Conservation (phyloP, 2,329 filamentous ascomycete species). For the Trichoderma harzianum region DNA sequence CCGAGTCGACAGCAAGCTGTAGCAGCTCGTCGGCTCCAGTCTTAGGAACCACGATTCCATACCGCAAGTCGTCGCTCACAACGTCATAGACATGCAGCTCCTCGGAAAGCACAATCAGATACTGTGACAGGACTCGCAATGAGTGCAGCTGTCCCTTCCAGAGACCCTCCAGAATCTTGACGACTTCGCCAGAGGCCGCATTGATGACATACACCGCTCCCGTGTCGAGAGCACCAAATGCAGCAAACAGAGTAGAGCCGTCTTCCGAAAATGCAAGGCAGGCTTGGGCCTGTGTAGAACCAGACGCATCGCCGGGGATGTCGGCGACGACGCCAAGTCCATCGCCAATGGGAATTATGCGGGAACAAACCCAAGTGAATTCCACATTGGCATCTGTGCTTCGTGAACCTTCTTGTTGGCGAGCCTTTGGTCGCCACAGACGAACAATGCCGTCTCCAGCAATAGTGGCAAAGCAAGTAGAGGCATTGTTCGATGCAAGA, state of each 20-base stretch:
- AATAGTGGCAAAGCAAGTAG: constrained; percentile 75
- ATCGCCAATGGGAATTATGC: constrained; percentile 53
- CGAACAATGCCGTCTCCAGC: constrained; percentile 76
- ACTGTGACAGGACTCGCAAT: constrained; percentile 69
- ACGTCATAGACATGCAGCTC: constrained; percentile 79
- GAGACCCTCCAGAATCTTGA: constrained; percentile 63
- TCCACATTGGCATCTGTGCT: constrained; percentile 50
- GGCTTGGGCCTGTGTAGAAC: constrained; percentile 48
- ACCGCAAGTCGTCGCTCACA: constrained; percentile 71
- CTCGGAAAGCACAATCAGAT: constrained; percentile 71
- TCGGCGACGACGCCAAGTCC: constrained; percentile 39
- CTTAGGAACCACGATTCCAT: constrained; percentile 56
- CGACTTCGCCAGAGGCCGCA: constrained; percentile 62
- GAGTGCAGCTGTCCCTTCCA: constrained; percentile 63
- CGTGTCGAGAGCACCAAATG: constrained; percentile 51
- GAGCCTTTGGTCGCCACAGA: constrained; percentile 74
- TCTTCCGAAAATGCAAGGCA: constrained; percentile 78
- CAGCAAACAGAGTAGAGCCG: constrained; percentile 75
- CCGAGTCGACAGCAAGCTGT: constrained; percentile 68
- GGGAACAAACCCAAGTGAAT: constrained; percentile 71
- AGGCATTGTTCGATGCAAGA: constrained; percentile 66
- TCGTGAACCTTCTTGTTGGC: constrained; percentile 64
- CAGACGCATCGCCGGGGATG: constrained; percentile 22
- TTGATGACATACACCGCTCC: constrained; percentile 75
- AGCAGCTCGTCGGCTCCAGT: constrained; percentile 45